Conservation (phyloP, 768 basidiomycete species). For the Dioszegia aurantiaca region DNA sequence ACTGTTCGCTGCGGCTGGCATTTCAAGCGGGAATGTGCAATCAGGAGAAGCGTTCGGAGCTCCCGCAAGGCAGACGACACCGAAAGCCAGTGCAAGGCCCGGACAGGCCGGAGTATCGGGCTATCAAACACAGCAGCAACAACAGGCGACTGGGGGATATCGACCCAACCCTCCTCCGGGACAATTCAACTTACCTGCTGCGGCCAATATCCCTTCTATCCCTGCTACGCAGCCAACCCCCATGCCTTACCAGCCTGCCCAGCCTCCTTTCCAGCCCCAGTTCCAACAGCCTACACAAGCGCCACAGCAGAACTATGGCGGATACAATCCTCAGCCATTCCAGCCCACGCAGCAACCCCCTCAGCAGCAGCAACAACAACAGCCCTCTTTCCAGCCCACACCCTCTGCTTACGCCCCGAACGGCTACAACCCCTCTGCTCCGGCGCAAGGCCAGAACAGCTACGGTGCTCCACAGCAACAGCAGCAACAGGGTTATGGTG, state of each 20-base stretch:
- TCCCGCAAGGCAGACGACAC: neutral
- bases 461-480: slow-evolving; percentile 24
- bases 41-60: neutral
- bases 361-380: slow-evolving; percentile 3
- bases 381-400: slow-evolving; percentile 5
- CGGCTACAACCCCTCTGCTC: slow-evolving; percentile 19
- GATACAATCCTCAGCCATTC: slow-evolving; percentile 6
- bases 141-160: slow-evolving; percentile 8
- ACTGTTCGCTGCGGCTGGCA: slow-evolving; percentile 31
- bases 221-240: slow-evolving; percentile 5
- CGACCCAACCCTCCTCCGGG: neutral
- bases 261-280: slow-evolving; percentile 2
- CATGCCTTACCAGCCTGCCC: slow-evolving; percentile 12
- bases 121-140: slow-evolving; percentile 8
- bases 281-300: slow-evolving; percentile 3
- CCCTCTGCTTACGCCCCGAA: slow-evolving; percentile 23
- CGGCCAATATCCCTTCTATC: slow-evolving; percentile 9
- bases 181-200: slow-evolving; percentile 2
- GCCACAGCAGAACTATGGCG: slow-evolving; percentile 5
- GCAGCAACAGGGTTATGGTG: slow-evolving; percentile 17
- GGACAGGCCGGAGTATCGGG: neutral
- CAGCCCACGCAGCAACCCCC: slow-evolving; percentile 13
- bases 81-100: neutral
- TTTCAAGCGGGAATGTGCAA: neutral
- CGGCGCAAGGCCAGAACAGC: slow-evolving; percentile 20